Evolutionary conservation across 352 stramenopile species (phyloP), one percentile per base, ranked within the genome.

Genomic region (Phytophthora megakarya): DNA sequence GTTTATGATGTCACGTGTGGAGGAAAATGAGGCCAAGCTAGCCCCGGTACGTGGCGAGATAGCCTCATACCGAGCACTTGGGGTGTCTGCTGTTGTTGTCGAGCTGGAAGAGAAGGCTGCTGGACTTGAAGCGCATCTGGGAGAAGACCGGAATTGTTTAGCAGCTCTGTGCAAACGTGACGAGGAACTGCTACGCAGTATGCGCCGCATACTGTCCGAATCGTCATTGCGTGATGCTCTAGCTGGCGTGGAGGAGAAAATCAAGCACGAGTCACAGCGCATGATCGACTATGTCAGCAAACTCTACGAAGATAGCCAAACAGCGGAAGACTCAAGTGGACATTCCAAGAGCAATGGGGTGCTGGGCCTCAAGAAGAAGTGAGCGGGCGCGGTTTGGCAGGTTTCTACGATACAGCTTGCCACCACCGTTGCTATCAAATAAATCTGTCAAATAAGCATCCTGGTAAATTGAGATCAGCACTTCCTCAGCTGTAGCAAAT

Each of bases 1-100:
- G 62, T 93, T 93, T 50, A 93, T 92, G 79, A 79, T 81, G 66
- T 77, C 73, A 9, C 78, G 86, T 6, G 77, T 88, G 1, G 60
- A 77, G 26, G 75, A 91, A 32, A 73, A 77, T 4, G 60, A 83
- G 28, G 30, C 61, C 2, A 57, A 89, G 33, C 26, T 87, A 40
- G 46, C 69, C 15, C 71, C 81, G 40, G 49, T 80, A 38, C 50
- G 60, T 26, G 48, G 67, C 12, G 79, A 95, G 64, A 74, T 75
- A 1, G 61, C 77, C 10, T 75, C 69, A 10, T 89, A 90, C 43
- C 73, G 76, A 15, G 68, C 74, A 5, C 65, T 92, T 9, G 82
- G 82, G 5, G 81, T 89, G 8, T 63, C 73, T 7, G 68, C 80
- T 11, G 65, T 89, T 2, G 78, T 70, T 18, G 75, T 79, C 21